These are phyloP conservation scores for Aotearoamyces nothofagi DNA, from an alignment of 2,329 filamentous ascomycete genomes.

Conservation along the genomic window DNA sequence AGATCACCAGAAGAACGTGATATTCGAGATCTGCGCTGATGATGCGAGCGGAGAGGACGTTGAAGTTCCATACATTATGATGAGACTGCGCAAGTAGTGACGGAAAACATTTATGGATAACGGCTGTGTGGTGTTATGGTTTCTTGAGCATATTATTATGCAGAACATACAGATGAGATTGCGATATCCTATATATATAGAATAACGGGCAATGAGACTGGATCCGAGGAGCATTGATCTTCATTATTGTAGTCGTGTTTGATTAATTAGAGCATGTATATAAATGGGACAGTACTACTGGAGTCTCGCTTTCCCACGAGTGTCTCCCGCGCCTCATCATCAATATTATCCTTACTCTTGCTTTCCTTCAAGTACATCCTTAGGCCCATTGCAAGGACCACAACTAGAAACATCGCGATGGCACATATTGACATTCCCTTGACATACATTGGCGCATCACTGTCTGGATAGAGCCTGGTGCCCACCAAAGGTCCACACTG, in stretches of 20 bases:
- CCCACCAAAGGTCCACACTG: slow-evolving; percentile 27
- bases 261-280: slow-evolving; percentile 2
- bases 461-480: slow-evolving; percentile 35
- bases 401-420: slow-evolving; percentile 30
- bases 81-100: slow-evolving; percentile 35
- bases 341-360: slow-evolving; percentile 9
- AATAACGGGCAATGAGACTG: too few species aligned
- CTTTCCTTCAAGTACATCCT: slow-evolving; percentile 18
- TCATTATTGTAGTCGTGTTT: too few species aligned
- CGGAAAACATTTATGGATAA: slow-evolving; percentile 2
- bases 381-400: slow-evolving; percentile 24
- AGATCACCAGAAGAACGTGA: slow-evolving; percentile 83
- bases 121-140: slow-evolving; percentile 1
- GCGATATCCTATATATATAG: too few species aligned
- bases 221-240: too few species aligned
- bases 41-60: slow-evolving; percentile 85
- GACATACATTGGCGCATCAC: slow-evolving; percentile 30
- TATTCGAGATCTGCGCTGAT: slow-evolving; percentile 90
- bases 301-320: background rate
- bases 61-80: slow-evolving; percentile 92
- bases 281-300: background rate
- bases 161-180: too few species aligned
- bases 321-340: background rate
- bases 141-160: too few species aligned
- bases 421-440: slow-evolving; percentile 34